phyloP scores from a whole-genome alignment of 78 protist genomes.

The Cavenderia fasciculata region DNA sequence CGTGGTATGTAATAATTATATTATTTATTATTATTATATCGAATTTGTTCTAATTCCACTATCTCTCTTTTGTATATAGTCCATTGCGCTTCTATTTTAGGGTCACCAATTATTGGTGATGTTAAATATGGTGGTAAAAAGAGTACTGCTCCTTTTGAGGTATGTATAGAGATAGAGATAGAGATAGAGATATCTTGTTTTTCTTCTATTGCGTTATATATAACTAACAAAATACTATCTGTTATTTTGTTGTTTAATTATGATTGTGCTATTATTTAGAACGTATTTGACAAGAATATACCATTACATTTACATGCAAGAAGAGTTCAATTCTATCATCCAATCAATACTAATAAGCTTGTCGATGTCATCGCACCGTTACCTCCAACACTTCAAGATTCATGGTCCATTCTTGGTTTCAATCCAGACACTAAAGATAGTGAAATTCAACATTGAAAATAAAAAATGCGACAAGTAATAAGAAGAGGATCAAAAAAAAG shows the following conservation, averaged over 20 bases:
- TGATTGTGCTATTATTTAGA: not conserved
- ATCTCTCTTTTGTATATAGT: too few species aligned
- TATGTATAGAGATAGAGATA: too few species aligned
- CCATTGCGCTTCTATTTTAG: conserved; percentile 61
- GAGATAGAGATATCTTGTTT: too few species aligned
- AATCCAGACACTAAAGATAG: too few species aligned
- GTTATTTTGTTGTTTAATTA: too few species aligned
- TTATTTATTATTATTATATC: not conserved
- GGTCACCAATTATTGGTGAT: conserved; percentile 67
- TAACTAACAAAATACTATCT: too few species aligned
- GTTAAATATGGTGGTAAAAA: conserved; percentile 41
- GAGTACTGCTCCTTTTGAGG: too few species aligned
- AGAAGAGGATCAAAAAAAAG: too few species aligned
- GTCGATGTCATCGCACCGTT: conserved; percentile 56
- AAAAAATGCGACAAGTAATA: too few species aligned
- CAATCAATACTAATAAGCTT: conserved; percentile 50
- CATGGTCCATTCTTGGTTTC: conserved; percentile 61
- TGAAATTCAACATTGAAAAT: too few species aligned
- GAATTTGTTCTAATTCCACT: too few species aligned
- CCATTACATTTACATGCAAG: conserved; percentile 66
- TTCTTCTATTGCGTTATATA: too few species aligned
- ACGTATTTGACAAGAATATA: not conserved
- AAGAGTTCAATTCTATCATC: conserved; percentile 63
- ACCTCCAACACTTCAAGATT: not conserved
- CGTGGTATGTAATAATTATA: conserved; percentile 20